phyloP scores from a whole-genome alignment of 495 filamentous ascomycete species.

The Penicillium salamii region DNA sequence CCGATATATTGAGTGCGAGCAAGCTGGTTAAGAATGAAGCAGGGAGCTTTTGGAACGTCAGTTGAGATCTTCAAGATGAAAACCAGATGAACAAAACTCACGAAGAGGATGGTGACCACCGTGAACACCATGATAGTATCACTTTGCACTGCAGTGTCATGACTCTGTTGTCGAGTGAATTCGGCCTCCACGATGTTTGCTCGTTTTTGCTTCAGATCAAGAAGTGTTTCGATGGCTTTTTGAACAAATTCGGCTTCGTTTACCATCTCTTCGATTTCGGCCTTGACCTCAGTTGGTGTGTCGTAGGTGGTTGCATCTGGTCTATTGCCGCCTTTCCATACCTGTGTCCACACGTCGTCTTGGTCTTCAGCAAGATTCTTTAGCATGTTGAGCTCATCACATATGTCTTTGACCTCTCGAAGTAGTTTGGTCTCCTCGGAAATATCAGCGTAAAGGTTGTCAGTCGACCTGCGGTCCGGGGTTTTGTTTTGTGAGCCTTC shows the following conservation, averaged over 20 bases:
- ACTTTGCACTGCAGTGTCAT: constrained; percentile 10
- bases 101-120: constrained; percentile 57
- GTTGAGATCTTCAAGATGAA: not conserved
- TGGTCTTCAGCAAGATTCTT: constrained; percentile 28
- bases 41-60: constrained; percentile 12
- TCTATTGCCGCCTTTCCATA: constrained; percentile 7
- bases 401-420: constrained; percentile 23
- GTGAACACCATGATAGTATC: constrained; percentile 64
- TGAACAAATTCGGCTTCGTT: constrained; percentile 18
- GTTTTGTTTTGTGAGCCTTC: not conserved
- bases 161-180: constrained; percentile 46
- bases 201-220: constrained; percentile 51
- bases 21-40: constrained; percentile 21
- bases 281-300: constrained; percentile 22
- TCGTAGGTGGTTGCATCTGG: not conserved
- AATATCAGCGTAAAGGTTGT: constrained; percentile 13
- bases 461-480: not conserved
- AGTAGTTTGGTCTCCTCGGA: constrained; percentile 21
- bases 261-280: constrained; percentile 21
- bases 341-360: constrained; percentile 13
- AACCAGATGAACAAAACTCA: constrained; percentile 18
- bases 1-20: constrained; percentile 19
- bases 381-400: constrained; percentile 31
- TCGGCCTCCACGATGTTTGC: constrained; percentile 57
- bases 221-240: constrained; percentile 23